A percentile compares a stretch with the other conserved stretches of the same genome.
These are phyloP conservation scores for Shiraia sp. DNA, from an alignment of 2,329 filamentous ascomycete species.

Conservation along the genomic window DNA sequence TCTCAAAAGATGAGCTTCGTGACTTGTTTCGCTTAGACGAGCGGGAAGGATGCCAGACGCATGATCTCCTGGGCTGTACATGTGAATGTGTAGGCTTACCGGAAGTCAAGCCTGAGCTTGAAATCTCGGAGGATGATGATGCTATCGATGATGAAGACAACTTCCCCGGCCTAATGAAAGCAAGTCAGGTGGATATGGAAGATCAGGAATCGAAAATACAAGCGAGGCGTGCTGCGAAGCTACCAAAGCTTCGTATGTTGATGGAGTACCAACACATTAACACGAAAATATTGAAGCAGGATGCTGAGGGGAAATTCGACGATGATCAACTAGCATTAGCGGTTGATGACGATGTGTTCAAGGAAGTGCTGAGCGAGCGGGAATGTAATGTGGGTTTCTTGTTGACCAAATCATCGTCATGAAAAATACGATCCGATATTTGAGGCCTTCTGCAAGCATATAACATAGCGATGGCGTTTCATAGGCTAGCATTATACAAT, in stretches of 20 bases:
- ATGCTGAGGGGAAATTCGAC: constrained; percentile 10
- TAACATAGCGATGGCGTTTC: constrained; percentile 1
- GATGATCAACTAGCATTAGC: constrained; percentile 38
- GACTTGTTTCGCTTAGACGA: constrained; percentile 70
- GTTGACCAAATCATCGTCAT: constrained; percentile 50
- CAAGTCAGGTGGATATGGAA: constrained; percentile 52
- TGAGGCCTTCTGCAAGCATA: background rate
- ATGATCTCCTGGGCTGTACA: constrained; percentile 66
- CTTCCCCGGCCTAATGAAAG: constrained; percentile 39
- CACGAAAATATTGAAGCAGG: constrained; percentile 28
- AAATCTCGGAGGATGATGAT: constrained; percentile 16
- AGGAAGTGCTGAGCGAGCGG: constrained; percentile 53
- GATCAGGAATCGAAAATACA: constrained; percentile 50
- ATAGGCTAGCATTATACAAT: background rate
- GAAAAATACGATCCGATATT: background rate
- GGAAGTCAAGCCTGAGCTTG: constrained; percentile 12
- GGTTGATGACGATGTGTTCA: constrained; percentile 57
- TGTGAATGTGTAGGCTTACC: constrained; percentile 60
- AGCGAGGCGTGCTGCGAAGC: constrained; percentile 38
- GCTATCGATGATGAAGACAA: constrained; percentile 30
- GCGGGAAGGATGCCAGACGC: constrained; percentile 65
- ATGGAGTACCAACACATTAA: constrained; percentile 62
- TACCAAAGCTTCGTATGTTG: constrained; percentile 53
- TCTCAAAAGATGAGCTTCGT: constrained; percentile 67
- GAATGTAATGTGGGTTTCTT: constrained; percentile 53